Conservation (phyloP, 352 stramenopile species). For the Pythium rishiriense region DNA sequence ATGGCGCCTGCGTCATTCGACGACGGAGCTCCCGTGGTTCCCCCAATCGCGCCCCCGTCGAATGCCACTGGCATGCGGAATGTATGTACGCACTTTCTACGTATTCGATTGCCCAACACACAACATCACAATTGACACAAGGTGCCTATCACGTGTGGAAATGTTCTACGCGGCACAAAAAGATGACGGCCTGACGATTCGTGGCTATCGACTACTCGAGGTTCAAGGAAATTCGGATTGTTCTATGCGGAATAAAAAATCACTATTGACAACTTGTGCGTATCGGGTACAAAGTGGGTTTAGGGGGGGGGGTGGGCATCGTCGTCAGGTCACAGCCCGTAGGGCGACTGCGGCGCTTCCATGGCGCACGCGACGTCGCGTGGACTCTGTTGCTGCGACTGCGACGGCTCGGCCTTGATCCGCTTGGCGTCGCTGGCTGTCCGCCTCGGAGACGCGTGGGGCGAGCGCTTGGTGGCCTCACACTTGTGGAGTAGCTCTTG, state of each 20-base stretch:
- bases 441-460: not conserved
- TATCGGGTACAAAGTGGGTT: not conserved
- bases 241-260: slow-evolving; percentile 13
- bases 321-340: not conserved
- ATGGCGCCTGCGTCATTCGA: not conserved
- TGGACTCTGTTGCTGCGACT: slow-evolving; percentile 19
- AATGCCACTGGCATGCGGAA: too few species aligned
- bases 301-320: not conserved
- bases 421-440: not conserved
- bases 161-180: too few species aligned
- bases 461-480: not conserved
- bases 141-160: too few species aligned
- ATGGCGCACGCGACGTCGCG: slow-evolving; percentile 21
- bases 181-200: too few species aligned
- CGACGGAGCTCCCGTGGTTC: too few species aligned
- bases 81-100: too few species aligned
- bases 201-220: too few species aligned
- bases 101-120: too few species aligned
- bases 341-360: slow-evolving; percentile 11
- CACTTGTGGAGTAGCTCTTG: slow-evolving; percentile 8
- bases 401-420: not conserved
- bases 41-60: too few species aligned
- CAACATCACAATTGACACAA: too few species aligned
- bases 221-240: too few species aligned
- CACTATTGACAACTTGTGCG: slow-evolving; percentile 13